Evolutionary conservation across 345 rosid genomes (phyloP), one percentile per base, ranked within the genome.

Genomic region (Eucalyptus regnans): DNA sequence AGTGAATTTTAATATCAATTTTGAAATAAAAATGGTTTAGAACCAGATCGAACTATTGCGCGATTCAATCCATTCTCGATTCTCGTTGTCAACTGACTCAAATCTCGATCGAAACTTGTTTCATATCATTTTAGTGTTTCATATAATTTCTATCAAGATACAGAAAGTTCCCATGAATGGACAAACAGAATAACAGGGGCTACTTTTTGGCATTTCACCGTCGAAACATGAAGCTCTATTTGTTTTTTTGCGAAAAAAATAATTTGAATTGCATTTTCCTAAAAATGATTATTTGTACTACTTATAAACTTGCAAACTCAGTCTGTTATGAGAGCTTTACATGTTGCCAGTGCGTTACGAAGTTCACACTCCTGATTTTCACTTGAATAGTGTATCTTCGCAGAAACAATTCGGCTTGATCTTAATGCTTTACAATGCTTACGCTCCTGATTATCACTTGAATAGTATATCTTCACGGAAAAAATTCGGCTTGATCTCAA

Each of bases 11-110:
- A 52, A 52, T 20, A 20, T 52, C 58, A 20, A 52, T 20, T 52
- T 20, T 52, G 25, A 27, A 29, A 29, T 62, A 33, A 33, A 68
- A 37, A 31, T 9, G 81, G 8, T 18, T 1, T 22, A 5, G 25
- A 33, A 33, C 23, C 0, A 2, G 7, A 68, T 15, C 4, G 4
- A 68, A 31, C 43, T 2, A 31, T 31, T 18, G 25, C 1, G 7
- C 5, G 1, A 41, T 71, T 71, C 2, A 1, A 41, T 37, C 2
- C 15, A 7, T 1, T 41, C 8, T 71, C 3, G 1, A 7, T 1
- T 41, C 8, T 71, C 3, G 1, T 0, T 2, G 9, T 10, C 1
- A 0, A 76, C 0, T 7, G 1, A 3, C 83, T 76, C 29, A 13
- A 20, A 76, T 41, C 29, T 41, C 1, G 1, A 33, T 68, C 0